Evolutionary conservation across 805 yeast genomes (phyloP), one percentile per base, ranked within the genome.

Genomic region (Metschnikowia matae): DNA sequence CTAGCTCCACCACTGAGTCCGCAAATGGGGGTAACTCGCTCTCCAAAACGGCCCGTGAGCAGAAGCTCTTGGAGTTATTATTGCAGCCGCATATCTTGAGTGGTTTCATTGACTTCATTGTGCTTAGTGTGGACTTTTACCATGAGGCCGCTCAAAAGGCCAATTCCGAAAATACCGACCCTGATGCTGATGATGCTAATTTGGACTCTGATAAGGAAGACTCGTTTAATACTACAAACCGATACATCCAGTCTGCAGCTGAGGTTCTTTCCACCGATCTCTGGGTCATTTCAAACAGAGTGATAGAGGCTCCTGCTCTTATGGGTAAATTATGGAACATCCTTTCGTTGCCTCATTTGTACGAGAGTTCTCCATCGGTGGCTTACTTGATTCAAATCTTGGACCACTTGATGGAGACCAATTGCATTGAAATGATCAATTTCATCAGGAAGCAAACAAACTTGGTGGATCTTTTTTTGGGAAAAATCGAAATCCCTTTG

Each of bases 401-500:
- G 55, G 97, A 91, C 62, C 89, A 88, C 78, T 86, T 91, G 65
- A 84, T 89, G 68, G 89, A 84, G 50, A 62, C 74, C 4, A 72
- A 73, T 54, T 65, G 73, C 56, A 69, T 73, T 20, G 92, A 87
- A 56, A 82, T 90, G 81, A 70, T 71, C 54, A 81, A 68, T 70
- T 92, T 87, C 63, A 80, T 94, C 42, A 68, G 89, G 48, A 73
- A 80, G 32, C 90, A 87, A 62, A 77, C 80, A 1, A 73, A 77
- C 57, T 72, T 94, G 52, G 96, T 90, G 34, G 88, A 85, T 59
- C 79, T 88, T 54, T 89, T 92, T 64, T 73, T 92, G 67, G 78
- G 78, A 48, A 96, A 92, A 67, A 82, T 94, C 52, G 97, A 90
- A 60, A 88, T 91, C 52, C 97, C 98, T 3, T 90, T 96, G 45